Evolutionary conservation across 2,329 filamentous ascomycete genomes (phyloP), one percentile per base, ranked within the genome.

Genomic region (Phialophora tarda): DNA sequence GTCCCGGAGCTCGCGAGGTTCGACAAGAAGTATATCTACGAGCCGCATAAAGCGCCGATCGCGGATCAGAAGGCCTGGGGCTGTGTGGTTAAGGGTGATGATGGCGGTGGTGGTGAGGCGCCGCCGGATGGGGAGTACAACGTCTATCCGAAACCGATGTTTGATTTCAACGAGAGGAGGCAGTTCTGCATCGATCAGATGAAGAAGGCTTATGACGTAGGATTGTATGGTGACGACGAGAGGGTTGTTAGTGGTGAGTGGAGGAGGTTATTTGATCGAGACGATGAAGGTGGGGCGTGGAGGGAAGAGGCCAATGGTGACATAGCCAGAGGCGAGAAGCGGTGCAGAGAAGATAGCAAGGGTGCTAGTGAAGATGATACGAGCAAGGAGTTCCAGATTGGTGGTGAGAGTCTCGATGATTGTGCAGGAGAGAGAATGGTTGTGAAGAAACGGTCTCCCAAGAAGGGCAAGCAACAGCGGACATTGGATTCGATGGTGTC

Each of bases 31-130:
- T 91, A 85, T 73, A 91, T 93, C 34, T 93, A 92, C 71, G 90
- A 93, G 80, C 91, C 91, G 5, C 91, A 89, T 88, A 92, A 89
- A 74, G 89, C 90, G 50, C 87, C 88, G 1, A 82, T 88, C 47
- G 78, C 78, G 23, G 90, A 92, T 64, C 88, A 91, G 79, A 90
- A 86, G 75, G 87, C 84, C 73, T 91, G 89, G 64, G 85, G 87
- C 0, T 89, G 91, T 59, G 74, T 85, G 21, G 79, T 91, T 61
- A 84, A 81, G 54, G 87, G 86, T 0, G 82, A 88, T 69, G 84
- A 83, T 1, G 21, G n/a, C 4, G 21, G 47, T 10, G 21, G 47
- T 10, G 74, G 82, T 30, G 75, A 59, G 10, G 10, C 32, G 32
- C 32, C 10, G 32, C 11, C 10, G 10, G 59, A 32, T 3, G 56